Conservation (phyloP, 169 alveolate species). For the Plasmodium ovale region DNA sequence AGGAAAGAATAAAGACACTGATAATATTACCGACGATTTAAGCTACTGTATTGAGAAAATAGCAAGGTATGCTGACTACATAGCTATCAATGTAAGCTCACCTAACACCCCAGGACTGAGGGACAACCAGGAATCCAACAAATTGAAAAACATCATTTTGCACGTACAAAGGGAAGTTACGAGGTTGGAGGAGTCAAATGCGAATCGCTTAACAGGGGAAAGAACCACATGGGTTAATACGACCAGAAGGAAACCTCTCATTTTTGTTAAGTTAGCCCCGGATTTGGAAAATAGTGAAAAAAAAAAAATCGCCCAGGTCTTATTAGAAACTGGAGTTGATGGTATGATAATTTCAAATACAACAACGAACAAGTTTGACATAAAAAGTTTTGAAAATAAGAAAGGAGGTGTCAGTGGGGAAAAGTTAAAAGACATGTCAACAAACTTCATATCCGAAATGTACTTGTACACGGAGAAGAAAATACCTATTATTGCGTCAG, state of each 20-base stretch:
- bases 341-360: conserved; percentile 90
- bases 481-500: conserved; percentile 90
- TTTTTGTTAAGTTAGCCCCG: conserved; percentile 81
- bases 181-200: conserved; percentile 4
- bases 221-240: conserved; percentile 60
- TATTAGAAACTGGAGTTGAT: conserved; percentile 83
- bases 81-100: conserved; percentile 89
- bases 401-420: conserved; percentile 91
- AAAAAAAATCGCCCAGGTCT: conserved; percentile 89
- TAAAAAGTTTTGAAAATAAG: conserved; percentile 55
- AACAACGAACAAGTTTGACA: conserved; percentile 78
- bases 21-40: conserved; percentile 83
- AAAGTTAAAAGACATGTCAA: conserved; percentile 84
- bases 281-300: conserved; percentile 85
- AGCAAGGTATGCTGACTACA: conserved; percentile 88
- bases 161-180: conserved; percentile 77
- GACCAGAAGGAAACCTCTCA: conserved; percentile 74
- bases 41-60: conserved; percentile 77
- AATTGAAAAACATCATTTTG: conserved; percentile 79
- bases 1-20: conserved; percentile 86
- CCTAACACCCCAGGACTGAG: conserved; percentile 91
- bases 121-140: conserved; percentile 81
- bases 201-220: neutral
- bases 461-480: conserved; percentile 85
- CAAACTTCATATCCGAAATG: conserved; percentile 84